Percentiles rank a stretch among this genome's conserved stretches.
phyloP scores from a whole-genome alignment of 106 monocot genomes.

The Cymbidium sinense region DNA sequence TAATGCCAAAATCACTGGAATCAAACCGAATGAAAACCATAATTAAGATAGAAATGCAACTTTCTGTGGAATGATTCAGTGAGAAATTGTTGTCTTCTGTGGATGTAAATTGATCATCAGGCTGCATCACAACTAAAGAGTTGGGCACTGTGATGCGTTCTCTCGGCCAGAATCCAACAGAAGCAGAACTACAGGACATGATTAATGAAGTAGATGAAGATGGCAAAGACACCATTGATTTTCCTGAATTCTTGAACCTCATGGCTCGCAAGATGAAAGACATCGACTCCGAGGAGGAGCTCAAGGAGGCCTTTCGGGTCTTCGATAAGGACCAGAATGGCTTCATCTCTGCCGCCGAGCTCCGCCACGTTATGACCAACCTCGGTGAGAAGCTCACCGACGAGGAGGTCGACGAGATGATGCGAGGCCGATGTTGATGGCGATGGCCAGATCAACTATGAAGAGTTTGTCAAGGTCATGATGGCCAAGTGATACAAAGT shows the following conservation, averaged over 20 bases:
- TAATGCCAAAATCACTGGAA: too few species aligned
- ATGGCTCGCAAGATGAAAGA: conserved; percentile 27
- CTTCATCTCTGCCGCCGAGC: conserved; percentile 21
- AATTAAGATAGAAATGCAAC: too few species aligned
- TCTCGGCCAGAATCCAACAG: conserved; percentile 20
- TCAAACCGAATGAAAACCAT: too few species aligned
- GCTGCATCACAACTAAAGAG: conserved; percentile 20
- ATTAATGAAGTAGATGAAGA: conserved; percentile 21
- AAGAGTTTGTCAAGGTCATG: conserved; percentile 24
- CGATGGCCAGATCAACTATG: conserved; percentile 23
- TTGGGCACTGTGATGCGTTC: conserved; percentile 24
- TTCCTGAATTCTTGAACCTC: conserved; percentile 21
- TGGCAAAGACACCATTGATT: conserved; percentile 21
- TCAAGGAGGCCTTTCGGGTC: conserved; percentile 24
- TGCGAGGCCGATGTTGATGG: conserved; percentile 26
- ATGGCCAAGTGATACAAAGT: conserved; percentile 11
- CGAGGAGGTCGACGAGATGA: conserved; percentile 23
- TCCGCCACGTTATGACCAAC: conserved; percentile 21
- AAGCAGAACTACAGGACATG: conserved; percentile 23
- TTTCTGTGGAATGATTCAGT: too few species aligned
- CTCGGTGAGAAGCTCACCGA: conserved; percentile 20
- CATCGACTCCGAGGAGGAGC: conserved; percentile 25
- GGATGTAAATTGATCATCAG: background rate
- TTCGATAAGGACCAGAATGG: conserved; percentile 28
- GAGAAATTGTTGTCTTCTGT: too few species aligned